Evolutionary conservation across 805 yeast species (phyloP), one percentile per base, ranked within the genome.

Genomic region (Millerozyma acaciae): DNA sequence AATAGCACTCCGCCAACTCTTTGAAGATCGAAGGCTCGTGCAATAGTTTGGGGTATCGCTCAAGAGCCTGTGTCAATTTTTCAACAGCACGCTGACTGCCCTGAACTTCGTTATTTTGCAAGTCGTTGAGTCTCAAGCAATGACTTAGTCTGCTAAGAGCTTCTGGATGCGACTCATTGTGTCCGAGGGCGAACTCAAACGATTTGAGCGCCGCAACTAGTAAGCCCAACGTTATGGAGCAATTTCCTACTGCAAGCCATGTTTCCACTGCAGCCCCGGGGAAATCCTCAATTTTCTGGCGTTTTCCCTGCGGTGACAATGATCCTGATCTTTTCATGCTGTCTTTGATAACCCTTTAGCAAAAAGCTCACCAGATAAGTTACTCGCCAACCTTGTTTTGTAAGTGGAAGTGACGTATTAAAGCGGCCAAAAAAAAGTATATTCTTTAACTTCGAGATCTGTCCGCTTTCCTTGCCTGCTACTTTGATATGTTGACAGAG

Each of bases 1-100:
- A 45, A 43, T 76, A 76, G 34, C 78, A 69, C 38, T 73, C 75
- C 1, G 76, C 67, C 32, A 76, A 55, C 45, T 75, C 80, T 31
- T 60, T 65, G 62, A 73, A 70, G 4, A 76, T 43, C 5, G 45
- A 40, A 0, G 68, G 42, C 30, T 67, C 69, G 29, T 60, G 59
- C 19, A 60, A 50, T 15, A 76, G 48, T 1, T 53, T 53, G 3
- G 70, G 68, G 36, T 50, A 62, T 14, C 47, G 45, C 8, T 58
- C 63, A 28, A 71, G 52, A 4, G 71, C 52, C 17, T 59, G 48
- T 33, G 59, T 64, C 12, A 74, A 49, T 5, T 65, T 44, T 25
- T 64, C 70, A 8, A 70, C 61, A 4, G 74, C 57, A 5, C 51
- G 51, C 26, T 55, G 67, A 4, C 66, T 50, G 4, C 75, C 73